These are phyloP conservation scores for Papiliotrema fonsecae DNA, from an alignment of 1,284 basidiomycete genomes.

Conservation along the genomic window DNA sequence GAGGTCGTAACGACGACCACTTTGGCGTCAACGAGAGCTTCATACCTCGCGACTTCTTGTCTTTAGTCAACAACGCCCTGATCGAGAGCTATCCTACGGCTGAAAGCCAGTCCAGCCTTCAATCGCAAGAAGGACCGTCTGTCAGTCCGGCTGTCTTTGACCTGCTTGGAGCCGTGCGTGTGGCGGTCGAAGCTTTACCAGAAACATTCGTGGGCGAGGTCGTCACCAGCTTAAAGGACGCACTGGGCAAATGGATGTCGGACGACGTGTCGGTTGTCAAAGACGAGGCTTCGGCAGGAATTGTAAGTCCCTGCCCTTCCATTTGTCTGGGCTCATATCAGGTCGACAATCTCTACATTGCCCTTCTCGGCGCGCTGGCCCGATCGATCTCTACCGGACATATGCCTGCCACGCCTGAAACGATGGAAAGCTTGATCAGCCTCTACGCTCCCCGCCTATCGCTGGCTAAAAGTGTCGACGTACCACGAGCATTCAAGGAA, in stretches of 20 bases:
- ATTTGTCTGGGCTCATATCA: constrained; percentile 1
- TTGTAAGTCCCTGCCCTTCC: constrained; percentile 7
- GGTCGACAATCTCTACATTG: constrained; percentile 36
- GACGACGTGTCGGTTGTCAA: constrained; percentile 13
- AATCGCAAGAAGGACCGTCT: neutral
- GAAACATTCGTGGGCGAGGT: constrained; percentile 15
- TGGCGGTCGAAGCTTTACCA: constrained; percentile 12
- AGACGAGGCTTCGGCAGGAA: neutral
- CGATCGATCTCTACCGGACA: constrained; percentile 17
- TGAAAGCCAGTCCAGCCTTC: constrained; percentile 2
- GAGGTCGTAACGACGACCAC: constrained; percentile 24
- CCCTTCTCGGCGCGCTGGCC: constrained; percentile 20
- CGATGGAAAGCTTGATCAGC: constrained; percentile 28
- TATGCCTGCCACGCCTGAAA: constrained; percentile 16
- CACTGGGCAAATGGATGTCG: constrained; percentile 24
- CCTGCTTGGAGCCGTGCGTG: constrained; percentile 16
- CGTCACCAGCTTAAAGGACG: constrained; percentile 10
- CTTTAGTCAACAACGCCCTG: constrained; percentile 24
- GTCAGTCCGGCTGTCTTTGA: constrained; percentile 22
- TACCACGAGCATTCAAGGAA: constrained; percentile 29
- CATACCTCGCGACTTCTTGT: constrained; percentile 37
- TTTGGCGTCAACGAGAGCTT: constrained; percentile 34
- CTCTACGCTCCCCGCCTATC: constrained; percentile 36
- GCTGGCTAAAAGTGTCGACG: constrained; percentile 14
- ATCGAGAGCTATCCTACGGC: constrained; percentile 20